phyloP scores from a whole-genome alignment of 345 rosid species.

The Gossypium bickii region DNA sequence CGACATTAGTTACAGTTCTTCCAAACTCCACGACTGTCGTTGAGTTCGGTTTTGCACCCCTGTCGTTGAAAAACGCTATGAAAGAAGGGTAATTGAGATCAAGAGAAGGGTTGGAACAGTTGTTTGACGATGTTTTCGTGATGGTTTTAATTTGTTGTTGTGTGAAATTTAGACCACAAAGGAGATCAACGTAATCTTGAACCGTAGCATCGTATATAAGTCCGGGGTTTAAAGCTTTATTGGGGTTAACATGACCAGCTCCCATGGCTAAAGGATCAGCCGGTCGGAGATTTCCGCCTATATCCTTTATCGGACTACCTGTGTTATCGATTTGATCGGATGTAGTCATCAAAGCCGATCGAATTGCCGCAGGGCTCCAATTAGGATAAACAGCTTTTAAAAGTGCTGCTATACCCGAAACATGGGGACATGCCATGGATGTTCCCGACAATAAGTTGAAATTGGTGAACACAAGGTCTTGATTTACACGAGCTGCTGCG shows the following conservation, averaged over 20 bases:
- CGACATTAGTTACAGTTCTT: neutral
- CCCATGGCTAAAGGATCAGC: neutral
- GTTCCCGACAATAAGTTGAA: neutral
- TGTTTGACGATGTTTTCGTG: neutral
- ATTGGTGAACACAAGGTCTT: neutral
- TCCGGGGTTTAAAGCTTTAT: neutral
- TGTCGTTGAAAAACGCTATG: neutral
- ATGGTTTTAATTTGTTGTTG: neutral
- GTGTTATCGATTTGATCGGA: neutral
- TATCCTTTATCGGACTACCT: neutral
- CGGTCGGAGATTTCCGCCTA: neutral
- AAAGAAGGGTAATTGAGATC: conserved; percentile 6
- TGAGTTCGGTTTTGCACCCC: neutral
- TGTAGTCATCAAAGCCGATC: neutral
- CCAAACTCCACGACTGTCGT: neutral
- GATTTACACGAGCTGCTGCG: neutral
- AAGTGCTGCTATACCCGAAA: neutral
- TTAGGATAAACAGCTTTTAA: neutral
- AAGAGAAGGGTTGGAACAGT: neutral
- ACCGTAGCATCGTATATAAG: neutral
- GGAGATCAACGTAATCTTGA: neutral
- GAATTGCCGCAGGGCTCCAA: neutral
- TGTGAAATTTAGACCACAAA: neutral
- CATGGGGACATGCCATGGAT: conserved; percentile 5
- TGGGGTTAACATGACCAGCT: neutral